A percentile compares a stretch with the other conserved stretches of the same genome.
These are phyloP conservation scores for Ceratobasidium sp. DNA, from an alignment of 1,284 basidiomycete genomes.

Conservation along the genomic window DNA sequence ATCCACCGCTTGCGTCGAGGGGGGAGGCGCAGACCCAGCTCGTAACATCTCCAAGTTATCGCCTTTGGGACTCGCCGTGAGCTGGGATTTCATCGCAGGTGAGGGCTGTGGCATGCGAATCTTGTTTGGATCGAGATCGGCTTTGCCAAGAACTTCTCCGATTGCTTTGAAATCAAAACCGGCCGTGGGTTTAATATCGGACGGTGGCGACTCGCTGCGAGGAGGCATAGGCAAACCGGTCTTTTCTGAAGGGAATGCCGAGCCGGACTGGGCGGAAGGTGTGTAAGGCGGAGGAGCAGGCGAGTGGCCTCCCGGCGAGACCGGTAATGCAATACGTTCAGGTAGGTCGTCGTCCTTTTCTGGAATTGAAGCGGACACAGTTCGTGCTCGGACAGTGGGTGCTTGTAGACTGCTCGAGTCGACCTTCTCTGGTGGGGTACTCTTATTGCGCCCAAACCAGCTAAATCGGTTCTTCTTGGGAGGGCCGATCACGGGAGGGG, in stretches of 20 bases:
- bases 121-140: conserved; percentile 39
- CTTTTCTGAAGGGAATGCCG: not conserved
- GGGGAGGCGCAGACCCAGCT: conserved; percentile 41
- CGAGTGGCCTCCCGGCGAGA: conserved; percentile 18
- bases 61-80: conserved; percentile 7
- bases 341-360: conserved; percentile 43
- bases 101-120: conserved; percentile 32
- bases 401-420: conserved; percentile 57
- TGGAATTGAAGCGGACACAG: conserved; percentile 27
- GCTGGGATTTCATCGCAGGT: conserved; percentile 6
- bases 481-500: conserved; percentile 3
- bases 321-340: conserved; percentile 42
- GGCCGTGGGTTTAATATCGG: conserved; percentile 39
- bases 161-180: conserved; percentile 45
- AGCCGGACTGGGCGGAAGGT: conserved; percentile 21
- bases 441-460: conserved; percentile 64
- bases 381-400: conserved; percentile 50
- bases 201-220: conserved; percentile 4
- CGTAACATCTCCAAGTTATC: conserved; percentile 30
- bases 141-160: conserved; percentile 40
- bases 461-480: conserved; percentile 63
- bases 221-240: conserved; percentile 5
- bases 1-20: not conserved
- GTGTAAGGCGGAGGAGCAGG: conserved; percentile 30
- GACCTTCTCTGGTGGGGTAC: conserved; percentile 50